Conservation (phyloP, 805 yeast genomes). For the Saccharomycopsis fodiens region DNA sequence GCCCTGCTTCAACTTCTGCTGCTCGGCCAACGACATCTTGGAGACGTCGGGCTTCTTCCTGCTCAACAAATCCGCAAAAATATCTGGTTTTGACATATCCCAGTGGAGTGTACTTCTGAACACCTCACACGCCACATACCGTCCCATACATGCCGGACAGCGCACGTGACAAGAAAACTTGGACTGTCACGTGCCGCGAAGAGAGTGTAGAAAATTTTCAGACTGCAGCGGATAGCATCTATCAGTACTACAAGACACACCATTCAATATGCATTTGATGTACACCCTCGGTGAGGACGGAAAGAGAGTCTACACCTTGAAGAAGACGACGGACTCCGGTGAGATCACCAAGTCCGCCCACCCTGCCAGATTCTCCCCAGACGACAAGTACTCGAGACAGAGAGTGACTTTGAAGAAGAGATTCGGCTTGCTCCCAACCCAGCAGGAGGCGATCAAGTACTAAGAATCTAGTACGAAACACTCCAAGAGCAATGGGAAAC, state of each 20-base stretch:
- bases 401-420: conserved; percentile 97
- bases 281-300: conserved; percentile 93
- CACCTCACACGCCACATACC: too few species aligned
- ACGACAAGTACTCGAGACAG: conserved; percentile 98
- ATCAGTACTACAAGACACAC: too few species aligned
- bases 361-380: conserved; percentile 99
- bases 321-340: conserved; percentile 74
- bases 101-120: too few species aligned
- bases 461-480: too few species aligned
- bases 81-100: conserved; percentile 18
- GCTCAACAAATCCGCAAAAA: conserved; percentile 20
- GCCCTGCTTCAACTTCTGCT: conserved; percentile 11
- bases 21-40: conserved; percentile 15
- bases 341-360: conserved; percentile 98
- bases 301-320: conserved; percentile 88
- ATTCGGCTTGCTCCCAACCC: conserved; percentile 81
- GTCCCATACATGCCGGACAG: too few species aligned
- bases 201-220: too few species aligned
- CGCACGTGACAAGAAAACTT: too few species aligned
- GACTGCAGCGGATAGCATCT: too few species aligned
- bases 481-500: too few species aligned
- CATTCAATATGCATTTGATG: conserved; percentile 84
- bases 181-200: too few species aligned
- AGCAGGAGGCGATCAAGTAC: conserved; percentile 39
- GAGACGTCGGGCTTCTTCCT: conserved; percentile 14